Evolutionary conservation across 768 basidiomycete genomes (phyloP), one percentile per base, ranked within the genome.

Genomic region (Fomitopsis pulvina): DNA sequence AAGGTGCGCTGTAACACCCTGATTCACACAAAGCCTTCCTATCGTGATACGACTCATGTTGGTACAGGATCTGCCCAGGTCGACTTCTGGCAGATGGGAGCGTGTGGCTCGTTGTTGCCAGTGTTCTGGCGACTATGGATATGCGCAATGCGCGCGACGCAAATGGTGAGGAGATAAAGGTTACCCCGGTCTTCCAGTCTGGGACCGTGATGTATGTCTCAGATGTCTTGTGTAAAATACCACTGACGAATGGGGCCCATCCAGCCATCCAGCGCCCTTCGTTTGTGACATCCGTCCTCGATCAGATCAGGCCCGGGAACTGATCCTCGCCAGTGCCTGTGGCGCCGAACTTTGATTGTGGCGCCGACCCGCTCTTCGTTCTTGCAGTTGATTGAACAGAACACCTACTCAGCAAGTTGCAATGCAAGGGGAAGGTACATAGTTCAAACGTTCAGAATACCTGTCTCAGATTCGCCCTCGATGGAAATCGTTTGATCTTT

Each of bases 161-260:
- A 28, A 50, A 68, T 18, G 78, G 74, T 6, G 58, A 66, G 14
- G 69, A 67, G 29, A 64, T 74, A 16, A 67, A 66, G 10, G 67
- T 70, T 8, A 50, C 60, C 5, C 62, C 66, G 11, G 68, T 68
- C 34, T 75, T 75, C 52, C 59, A 61, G 2, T 62, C 57, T 45
- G 74, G 72, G 9, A 74, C 78, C 53, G 69, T 78, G 22, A 69
- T 74, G 79, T 76, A 18, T n/a, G n/a, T n/a, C n/a, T n/a, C n/a
- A 18, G 54, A 9, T 9, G 9, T 20, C 9, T 11, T 16, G n/a
- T n/a, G 41, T n/a, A 43, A 8, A 24, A 22, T 8, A 16, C 20
- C 14, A 18, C 14, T 14, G 16, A 24, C 20, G 25, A 44, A 28
- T 27, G 27, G 5, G 10, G n/a, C n/a, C 18, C 2, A 16, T 5